phyloP scores from a whole-genome alignment of 2,329 filamentous ascomycete species.

The Nothophoma quercina region DNA sequence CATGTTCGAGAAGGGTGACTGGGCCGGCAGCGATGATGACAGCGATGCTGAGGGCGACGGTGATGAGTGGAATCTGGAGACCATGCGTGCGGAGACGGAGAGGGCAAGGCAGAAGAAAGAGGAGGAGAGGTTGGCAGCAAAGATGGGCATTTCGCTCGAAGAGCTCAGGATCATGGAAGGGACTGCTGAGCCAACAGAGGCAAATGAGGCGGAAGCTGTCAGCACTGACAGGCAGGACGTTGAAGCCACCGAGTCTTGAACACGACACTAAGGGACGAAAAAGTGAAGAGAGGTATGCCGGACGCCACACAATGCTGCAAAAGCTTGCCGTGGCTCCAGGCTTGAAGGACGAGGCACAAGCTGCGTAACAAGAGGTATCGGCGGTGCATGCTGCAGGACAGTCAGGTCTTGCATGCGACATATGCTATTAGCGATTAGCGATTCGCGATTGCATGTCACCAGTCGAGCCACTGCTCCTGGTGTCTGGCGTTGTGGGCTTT shows the following conservation, averaged over 20 bases:
- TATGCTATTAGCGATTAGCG: constrained; percentile 17
- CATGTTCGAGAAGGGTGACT: constrained; percentile 96
- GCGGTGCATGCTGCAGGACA: background rate
- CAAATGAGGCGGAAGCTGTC: constrained; percentile 10
- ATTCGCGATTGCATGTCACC: constrained; percentile 20
- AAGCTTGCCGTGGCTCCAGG: constrained; percentile 38
- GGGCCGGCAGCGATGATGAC: constrained; percentile 69
- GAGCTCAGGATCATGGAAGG: constrained; percentile 19
- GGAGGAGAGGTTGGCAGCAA: constrained; percentile 67
- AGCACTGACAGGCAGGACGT: constrained; percentile 8
- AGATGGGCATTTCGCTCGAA: constrained; percentile 31
- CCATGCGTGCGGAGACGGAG: constrained; percentile 85
- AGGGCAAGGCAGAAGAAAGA: constrained; percentile 76
- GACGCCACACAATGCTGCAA: constrained; percentile 41
- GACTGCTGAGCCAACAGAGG: constrained; percentile 12
- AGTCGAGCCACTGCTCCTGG: constrained; percentile 19
- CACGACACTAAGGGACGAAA: background rate
- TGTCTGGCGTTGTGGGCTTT: constrained; percentile 20
- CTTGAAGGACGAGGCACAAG: background rate
- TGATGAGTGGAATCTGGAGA: constrained; percentile 80
- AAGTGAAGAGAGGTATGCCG: constrained; percentile 12
- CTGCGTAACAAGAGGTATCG: background rate
- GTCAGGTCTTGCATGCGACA: background rate
- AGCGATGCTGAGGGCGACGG: constrained; percentile 70
- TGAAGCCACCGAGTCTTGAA: constrained; percentile 12